Evolutionary conservation across 164 flowering plant genomes (phyloP), one percentile per base, ranked within the genome.

Genomic region (Saururus chinensis): DNA sequence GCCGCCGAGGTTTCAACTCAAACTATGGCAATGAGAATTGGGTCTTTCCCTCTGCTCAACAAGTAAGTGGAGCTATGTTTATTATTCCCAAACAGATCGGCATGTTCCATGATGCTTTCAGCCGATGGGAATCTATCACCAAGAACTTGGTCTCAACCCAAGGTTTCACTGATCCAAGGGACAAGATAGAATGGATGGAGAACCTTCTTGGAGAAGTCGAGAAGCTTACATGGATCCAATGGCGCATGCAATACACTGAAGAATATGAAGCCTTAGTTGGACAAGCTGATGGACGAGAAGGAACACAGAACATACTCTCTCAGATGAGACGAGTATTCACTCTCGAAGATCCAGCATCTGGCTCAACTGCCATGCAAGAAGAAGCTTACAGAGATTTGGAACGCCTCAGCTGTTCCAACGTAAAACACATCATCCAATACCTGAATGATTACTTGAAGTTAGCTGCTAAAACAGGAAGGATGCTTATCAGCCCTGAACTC

Each of bases 101-200:
- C 5, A 7, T 51, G 19, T 51, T 16, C 14, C 9, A n/a, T 5
- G 8, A 8, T 51, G 51, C 21, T 16, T 30, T 63, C 11, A 14
- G 22, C 7, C 42, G 57, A 8, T 63, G 65, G 65, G 65, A 53
- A 63, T 30, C 65, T 4, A 63, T 63, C 21, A 63, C 58, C 19
- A 5, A 5, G 19, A 63, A 63, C 24, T 19, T 53, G 21, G 58
- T 63, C 0, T 17, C 11, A 1, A 48, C 52, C 19, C 26, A 40
- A 19, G 23, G 16, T 4, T 25, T 3, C 7, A 14, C 17, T 19
- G 51, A 40, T 24, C 13, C 17, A 51, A 6, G n/a, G 20, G 26
- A 16, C 14, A 60, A 60, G 30, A 51, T 24, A 42, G 52, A n/a
- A 4, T 60, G 3, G 9, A 42, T 60, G 4, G 62, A 60, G 40